Base-by-base conservation (phyloP, 2,329 filamentous ascomycete genomes). In the Rutstroemia sp. region DNA sequence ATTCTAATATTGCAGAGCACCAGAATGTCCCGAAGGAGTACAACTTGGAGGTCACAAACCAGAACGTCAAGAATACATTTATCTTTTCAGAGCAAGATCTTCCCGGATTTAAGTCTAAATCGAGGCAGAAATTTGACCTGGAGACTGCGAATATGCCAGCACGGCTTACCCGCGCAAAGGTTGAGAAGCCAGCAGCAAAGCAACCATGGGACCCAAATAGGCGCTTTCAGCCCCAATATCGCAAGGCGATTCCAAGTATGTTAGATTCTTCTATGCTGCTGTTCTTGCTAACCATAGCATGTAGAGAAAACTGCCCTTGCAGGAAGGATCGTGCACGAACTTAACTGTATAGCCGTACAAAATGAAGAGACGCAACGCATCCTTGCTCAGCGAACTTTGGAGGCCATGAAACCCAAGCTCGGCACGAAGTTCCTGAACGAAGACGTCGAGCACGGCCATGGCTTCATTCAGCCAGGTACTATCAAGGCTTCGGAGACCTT, bases 31-130 rank as follows among this genome's bases (percentile, higher is more conserved):
- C 92, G 10, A 89, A 89, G 67, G 90, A 95, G 67, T 99, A 96
- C 73, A 82, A 89, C 63, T 75, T 97, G 57, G 84, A 90, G 48
- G 78, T 90, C 48, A 84, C 81, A 23, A 80, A 83, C 42, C 70
- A 76, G 44, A 73, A 81, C n/a, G 83, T 92, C 37, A 83, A 82
- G 66, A 96, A 96, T 72, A 94, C 91, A 19, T 95, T 88, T 69
- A 77, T 97, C 56, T 99, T 99, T 69, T 91, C 88, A 42, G 94
- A 99, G 73, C 91, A 95, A 70, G 90, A 97, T 67, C 79, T 96
- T 21, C 88, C 91, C 0, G 89, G 89, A 39, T 91, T 84, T 73
- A 81, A 81, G 64, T 75, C 76, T 17, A 80, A 78, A 69, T 80
- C 80, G 67, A 80, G 77, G 64, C 73, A 73, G 48, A 76, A 78